These are phyloP conservation scores for Neonectria punicea DNA, from an alignment of 2,329 filamentous ascomycete species.

Conservation along the genomic window DNA sequence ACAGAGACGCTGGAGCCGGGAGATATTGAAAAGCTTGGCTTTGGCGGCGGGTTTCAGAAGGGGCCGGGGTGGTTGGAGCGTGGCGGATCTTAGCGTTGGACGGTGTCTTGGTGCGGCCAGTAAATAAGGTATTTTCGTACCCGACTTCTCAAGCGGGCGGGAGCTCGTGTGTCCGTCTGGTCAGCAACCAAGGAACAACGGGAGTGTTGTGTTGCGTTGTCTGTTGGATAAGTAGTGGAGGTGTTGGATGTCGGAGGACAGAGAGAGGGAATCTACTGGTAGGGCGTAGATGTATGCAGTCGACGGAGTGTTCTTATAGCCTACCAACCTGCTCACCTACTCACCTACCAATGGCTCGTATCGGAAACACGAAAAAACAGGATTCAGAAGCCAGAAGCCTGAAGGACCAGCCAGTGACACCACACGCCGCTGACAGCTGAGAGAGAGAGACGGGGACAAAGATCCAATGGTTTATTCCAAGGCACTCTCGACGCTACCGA, in stretches of 20 bases:
- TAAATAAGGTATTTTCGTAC: neutral
- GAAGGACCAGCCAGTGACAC: neutral
- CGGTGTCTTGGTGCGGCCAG: neutral
- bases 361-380: no score
- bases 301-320: no score
- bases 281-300: no score
- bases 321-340: no score
- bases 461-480: neutral
- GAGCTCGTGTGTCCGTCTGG: no score
- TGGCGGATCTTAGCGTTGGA: constrained; percentile 14
- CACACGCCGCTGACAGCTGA: neutral
- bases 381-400: neutral
- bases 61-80: constrained; percentile 34
- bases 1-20: constrained; percentile 14
- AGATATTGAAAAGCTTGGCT: constrained; percentile 20
- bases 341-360: no score
- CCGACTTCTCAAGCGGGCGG: no score
- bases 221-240: no score
- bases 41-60: constrained; percentile 37
- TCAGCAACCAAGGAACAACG: no score
- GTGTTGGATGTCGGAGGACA: no score
- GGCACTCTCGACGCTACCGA: neutral
- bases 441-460: neutral
- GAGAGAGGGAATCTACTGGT: no score
- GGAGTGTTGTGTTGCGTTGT: neutral